Conservation (phyloP, 2,329 filamentous ascomycete genomes). For the Penicillium palitans region DNA sequence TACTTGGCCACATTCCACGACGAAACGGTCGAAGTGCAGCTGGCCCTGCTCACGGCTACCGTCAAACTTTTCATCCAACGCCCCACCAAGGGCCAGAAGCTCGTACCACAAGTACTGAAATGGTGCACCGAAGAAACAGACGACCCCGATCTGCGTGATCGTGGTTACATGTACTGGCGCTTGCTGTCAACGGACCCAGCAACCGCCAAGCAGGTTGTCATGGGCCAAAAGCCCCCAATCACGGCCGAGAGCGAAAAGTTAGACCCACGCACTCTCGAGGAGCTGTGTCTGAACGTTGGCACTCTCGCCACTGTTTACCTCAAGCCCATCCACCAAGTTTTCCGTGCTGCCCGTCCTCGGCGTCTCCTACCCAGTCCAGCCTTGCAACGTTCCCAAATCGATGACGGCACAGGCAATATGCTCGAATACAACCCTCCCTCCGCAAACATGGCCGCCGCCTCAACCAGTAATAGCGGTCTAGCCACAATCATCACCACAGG, state of each 20-base stretch:
- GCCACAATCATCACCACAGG: conserved; percentile 35
- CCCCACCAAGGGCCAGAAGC: conserved; percentile 87
- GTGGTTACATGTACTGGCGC: conserved; percentile 99
- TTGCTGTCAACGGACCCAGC: conserved; percentile 88
- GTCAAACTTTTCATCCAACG: conserved; percentile 98
- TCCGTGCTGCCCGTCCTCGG: conserved; percentile 80
- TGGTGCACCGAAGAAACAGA: conserved; percentile 99
- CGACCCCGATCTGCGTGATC: conserved; percentile 91
- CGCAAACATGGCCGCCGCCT: conserved; percentile 30
- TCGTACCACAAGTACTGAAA: conserved; percentile 92
- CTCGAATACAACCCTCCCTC: conserved; percentile 40
- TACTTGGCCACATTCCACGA: conserved; percentile 93
- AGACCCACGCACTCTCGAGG: conserved; percentile 85
- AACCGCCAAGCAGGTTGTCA: conserved; percentile 82
- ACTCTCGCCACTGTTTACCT: conserved; percentile 96
- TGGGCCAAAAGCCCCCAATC: conserved; percentile 96
- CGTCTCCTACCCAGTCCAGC: conserved; percentile 80
- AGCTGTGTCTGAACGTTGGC: conserved; percentile 95
- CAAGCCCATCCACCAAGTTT: conserved; percentile 96
- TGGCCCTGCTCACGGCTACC: conserved; percentile 90
- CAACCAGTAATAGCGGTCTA: conserved; percentile 30
- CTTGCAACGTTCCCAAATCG: conserved; percentile 67
- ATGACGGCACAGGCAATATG: conserved; percentile 32
- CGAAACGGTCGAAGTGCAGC: conserved; percentile 91
- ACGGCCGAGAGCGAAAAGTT: conserved; percentile 94